phyloP scores from a whole-genome alignment of 1,284 basidiomycete genomes.

The Ganoderma multipileum region DNA sequence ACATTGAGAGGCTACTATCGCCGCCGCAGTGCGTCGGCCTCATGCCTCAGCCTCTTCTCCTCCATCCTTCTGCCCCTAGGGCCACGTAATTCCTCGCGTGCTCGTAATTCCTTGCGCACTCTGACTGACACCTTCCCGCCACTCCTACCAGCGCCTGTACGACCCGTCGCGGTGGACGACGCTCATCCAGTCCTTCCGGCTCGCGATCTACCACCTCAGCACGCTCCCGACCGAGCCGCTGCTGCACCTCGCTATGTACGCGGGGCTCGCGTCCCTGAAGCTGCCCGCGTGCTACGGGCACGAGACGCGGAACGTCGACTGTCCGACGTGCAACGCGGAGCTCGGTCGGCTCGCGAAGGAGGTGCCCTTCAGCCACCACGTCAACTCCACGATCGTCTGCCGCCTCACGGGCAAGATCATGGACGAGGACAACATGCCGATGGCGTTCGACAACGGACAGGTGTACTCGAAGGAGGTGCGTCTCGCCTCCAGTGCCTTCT shows the following conservation, averaged over 20 bases:
- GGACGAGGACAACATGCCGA: conserved; percentile 91
- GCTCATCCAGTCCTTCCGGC: conserved; percentile 80
- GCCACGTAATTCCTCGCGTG: neutral
- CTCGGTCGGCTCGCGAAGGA: conserved; percentile 83
- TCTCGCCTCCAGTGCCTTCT: conserved; percentile 18
- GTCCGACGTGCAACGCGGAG: conserved; percentile 87
- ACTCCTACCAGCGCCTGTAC: conserved; percentile 74
- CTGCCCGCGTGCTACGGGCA: conserved; percentile 78
- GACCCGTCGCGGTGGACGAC: conserved; percentile 78
- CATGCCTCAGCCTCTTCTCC: neutral
- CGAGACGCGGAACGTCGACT: conserved; percentile 80
- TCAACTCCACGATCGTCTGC: conserved; percentile 96
- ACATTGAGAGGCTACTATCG: neutral
- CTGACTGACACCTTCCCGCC: neutral
- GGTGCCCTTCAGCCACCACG: conserved; percentile 93
- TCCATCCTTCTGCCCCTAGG: too few species aligned
- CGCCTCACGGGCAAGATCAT: conserved; percentile 90
- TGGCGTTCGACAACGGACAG: conserved; percentile 91
- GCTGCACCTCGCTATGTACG: conserved; percentile 86
- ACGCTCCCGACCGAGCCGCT: conserved; percentile 87
- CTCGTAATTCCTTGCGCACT: neutral
- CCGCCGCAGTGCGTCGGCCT: neutral
- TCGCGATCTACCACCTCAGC: conserved; percentile 86
- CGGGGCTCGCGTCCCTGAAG: conserved; percentile 88
- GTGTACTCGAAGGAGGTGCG: conserved; percentile 92